Base-by-base conservation (phyloP, 1,284 basidiomycete genomes). In the Ceratobasidium sp. region DNA sequence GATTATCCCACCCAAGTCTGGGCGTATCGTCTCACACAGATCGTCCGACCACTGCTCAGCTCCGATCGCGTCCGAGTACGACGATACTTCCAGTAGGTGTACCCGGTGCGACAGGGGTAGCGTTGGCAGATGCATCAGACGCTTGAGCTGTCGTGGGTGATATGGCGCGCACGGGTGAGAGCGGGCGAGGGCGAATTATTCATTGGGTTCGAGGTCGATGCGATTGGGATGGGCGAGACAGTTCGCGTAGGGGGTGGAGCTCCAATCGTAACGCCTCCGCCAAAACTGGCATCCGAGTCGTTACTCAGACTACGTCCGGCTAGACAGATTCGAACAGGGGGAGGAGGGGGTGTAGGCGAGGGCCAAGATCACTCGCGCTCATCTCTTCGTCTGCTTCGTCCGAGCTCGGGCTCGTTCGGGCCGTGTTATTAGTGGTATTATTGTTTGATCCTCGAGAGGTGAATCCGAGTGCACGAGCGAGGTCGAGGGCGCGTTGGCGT, bases 11-110 rank as follows among this genome's bases (percentile, higher is more conserved):
- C 23, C 84, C 84, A 78, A n/a, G 33, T n/a, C 64, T 49, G 7
- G 68, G 54, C 33, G 69, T 35, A 39, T 54, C 65, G 61, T 91
- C 90, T 90, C 90, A 91, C 13, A 87, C 81, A 0, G 89, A 87
- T 10, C 90, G 89, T 13, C 88, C 92, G 73, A 93, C 89, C 76
- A 93, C 87, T 0, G 92, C 94, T 5, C 91, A 91, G 79, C 91
- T 92, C 47, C 92, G 89, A 80, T 93, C 92, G 35, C 92, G 86
- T 53, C 86, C 81, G 7, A 85, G 85, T 3, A 90, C 85, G 17
- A 90, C 82, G 45, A 90, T 88, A 8, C 88, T 84, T 4, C 77
- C 76, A 1, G 79, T 80, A 35, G 90, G 90, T 0, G 91, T 91
- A 47, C 87, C 86, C 7, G 88, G 87, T 1, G 88, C 86, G 47